These are phyloP conservation scores for Lathyrus sativus DNA, from an alignment of 306 rosid species.

Conservation along the genomic window DNA sequence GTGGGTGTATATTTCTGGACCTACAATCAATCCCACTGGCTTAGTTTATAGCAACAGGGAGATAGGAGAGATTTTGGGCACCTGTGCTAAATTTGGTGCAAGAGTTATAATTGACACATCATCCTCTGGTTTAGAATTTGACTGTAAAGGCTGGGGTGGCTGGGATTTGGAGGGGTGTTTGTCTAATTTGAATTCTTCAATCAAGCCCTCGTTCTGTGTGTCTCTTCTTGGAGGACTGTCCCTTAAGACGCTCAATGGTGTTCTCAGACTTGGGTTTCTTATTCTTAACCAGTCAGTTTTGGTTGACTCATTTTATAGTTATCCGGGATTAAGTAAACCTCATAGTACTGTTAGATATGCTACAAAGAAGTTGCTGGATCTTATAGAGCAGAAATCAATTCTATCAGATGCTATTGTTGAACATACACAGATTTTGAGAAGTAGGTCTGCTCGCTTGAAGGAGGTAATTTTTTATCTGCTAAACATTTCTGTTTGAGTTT, in stretches of 20 bases:
- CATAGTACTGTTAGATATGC: constrained; percentile 89
- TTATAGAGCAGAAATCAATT: constrained; percentile 60
- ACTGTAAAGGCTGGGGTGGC: constrained; percentile 70
- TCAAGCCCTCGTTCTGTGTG: constrained; percentile 66
- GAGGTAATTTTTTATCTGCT: constrained; percentile 57
- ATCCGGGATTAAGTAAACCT: constrained; percentile 83
- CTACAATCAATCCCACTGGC: constrained; percentile 93
- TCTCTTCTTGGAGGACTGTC: constrained; percentile 92
- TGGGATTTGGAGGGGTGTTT: constrained; percentile 74
- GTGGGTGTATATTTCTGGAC: constrained; percentile 95
- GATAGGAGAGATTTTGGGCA: constrained; percentile 59
- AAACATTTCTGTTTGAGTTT: constrained; percentile 8
- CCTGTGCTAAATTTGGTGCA: constrained; percentile 83
- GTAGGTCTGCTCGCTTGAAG: constrained; percentile 67
- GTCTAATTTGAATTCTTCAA: constrained; percentile 54
- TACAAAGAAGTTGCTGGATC: constrained; percentile 74
- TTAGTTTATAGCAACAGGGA: constrained; percentile 71
- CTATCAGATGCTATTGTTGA: constrained; percentile 63
- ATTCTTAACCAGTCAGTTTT: constrained; percentile 63
- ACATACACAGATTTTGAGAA: constrained; percentile 56
- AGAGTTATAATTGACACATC: constrained; percentile 90
- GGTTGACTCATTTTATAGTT: constrained; percentile 66
- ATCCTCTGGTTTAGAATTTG: constrained; percentile 94
- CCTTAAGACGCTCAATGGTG: constrained; percentile 70
- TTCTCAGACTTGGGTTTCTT: constrained; percentile 81